phyloP scores from a whole-genome alignment of 2,329 filamentous ascomycete genomes.

The Xylariaceae sp. region DNA sequence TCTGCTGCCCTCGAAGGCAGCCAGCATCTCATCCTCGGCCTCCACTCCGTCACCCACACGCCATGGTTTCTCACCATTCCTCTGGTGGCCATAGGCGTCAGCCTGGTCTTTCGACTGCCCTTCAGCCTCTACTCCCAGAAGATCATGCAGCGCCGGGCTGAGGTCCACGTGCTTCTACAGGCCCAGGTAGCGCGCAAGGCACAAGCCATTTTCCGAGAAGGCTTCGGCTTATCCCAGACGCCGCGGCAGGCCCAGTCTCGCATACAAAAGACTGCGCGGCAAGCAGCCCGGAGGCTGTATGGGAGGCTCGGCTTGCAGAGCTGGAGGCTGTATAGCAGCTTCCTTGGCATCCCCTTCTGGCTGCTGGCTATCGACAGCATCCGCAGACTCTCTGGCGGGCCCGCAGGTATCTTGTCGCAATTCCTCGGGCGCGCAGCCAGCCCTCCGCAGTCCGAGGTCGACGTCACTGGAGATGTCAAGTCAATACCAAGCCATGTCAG shows the following conservation, averaged over 20 bases:
- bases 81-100: slow-evolving; percentile 40
- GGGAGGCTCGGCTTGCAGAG: slow-evolving; percentile 32
- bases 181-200: slow-evolving; percentile 27
- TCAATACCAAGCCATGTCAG: background rate
- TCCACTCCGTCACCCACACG: slow-evolving; percentile 35
- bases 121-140: slow-evolving; percentile 32
- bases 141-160: slow-evolving; percentile 21
- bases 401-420: slow-evolving; percentile 27
- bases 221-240: slow-evolving; percentile 2
- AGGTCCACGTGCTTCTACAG: slow-evolving; percentile 23
- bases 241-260: slow-evolving; percentile 22
- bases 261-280: slow-evolving; percentile 11
- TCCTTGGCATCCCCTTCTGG: slow-evolving; percentile 41
- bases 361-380: slow-evolving; percentile 43
- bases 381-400: slow-evolving; percentile 37
- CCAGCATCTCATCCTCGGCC: slow-evolving; percentile 33
- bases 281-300: slow-evolving; percentile 19
- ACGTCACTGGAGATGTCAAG: no score
- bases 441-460: no score
- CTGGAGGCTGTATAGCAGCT: slow-evolving; percentile 36
- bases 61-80: slow-evolving; percentile 51
- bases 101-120: slow-evolving; percentile 38
- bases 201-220: slow-evolving; percentile 12
- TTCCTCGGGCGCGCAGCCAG: slow-evolving; percentile 15
- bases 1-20: slow-evolving; percentile 25